Evolutionary conservation across 345 rosid genomes (phyloP).

Genomic region (Noccaea caerulescens): DNA sequence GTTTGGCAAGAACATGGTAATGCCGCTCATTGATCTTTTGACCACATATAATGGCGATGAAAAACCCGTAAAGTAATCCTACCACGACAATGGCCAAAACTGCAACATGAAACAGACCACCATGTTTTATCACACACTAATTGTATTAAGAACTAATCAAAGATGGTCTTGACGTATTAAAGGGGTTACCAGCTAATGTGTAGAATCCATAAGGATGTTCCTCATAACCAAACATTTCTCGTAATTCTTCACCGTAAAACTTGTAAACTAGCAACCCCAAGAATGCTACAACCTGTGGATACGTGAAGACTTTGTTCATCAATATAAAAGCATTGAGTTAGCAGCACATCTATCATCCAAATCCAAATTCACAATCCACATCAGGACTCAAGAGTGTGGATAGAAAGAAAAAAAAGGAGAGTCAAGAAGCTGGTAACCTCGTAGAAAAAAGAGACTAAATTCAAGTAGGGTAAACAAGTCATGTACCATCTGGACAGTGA

Average conservation of each 20-base stretch:
- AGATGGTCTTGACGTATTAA: conserved; percentile 4
- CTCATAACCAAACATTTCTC: conserved; percentile 98
- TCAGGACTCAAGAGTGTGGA: too few species aligned
- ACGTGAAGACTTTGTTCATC: conserved; percentile 19
- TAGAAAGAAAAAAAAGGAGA: not conserved
- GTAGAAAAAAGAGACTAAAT: not conserved
- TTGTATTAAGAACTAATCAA: conserved; percentile 12
- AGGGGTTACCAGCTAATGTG: conserved; percentile 79
- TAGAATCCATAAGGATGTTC: conserved; percentile 99
- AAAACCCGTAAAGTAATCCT: conserved; percentile 96
- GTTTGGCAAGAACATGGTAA: conserved; percentile 96
- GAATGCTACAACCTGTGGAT: conserved; percentile 81
- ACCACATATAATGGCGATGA: conserved; percentile 98
- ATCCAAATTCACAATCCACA: too few species aligned
- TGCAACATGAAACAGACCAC: conserved; percentile 43
- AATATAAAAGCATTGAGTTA: conserved; percentile 19
- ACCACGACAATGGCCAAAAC: conserved; percentile 93
- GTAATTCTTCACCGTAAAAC: conserved; percentile 89
- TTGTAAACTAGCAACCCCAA: conserved; percentile 95
- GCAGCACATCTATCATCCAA: not conserved
- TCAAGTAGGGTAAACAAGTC: not conserved
- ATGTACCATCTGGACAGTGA: conserved; percentile 92
- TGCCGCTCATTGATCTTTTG: conserved; percentile 97
- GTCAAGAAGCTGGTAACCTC: not conserved
- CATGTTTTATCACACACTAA: not conserved